These are phyloP conservation scores for Physcomitrium patens DNA, from an alignment of 225 moss, liverwort and hornwort species.

Conservation along the genomic window DNA sequence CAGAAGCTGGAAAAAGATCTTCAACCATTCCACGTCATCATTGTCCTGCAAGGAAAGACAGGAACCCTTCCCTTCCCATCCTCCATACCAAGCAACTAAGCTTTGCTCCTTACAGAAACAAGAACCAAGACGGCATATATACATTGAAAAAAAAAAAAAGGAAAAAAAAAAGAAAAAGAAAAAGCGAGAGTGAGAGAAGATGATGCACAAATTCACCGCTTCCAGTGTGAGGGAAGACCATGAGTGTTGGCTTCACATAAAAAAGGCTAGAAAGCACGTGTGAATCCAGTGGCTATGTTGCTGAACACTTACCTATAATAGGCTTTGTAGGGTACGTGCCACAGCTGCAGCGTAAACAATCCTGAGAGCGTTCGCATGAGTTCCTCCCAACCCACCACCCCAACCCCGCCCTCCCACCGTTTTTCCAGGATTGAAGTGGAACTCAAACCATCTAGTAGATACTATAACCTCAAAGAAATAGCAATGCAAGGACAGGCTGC, in stretches of 20 bases:
- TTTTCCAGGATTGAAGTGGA: constrained; percentile 26
- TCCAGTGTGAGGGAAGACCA: background rate
- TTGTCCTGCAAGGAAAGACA: constrained; percentile 22
- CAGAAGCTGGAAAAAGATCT: constrained; percentile 12
- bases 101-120: constrained; percentile 9
- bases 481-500: background rate
- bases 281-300: constrained; percentile 30
- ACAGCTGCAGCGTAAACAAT: constrained; percentile 30
- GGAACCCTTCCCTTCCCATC: constrained; percentile 2
- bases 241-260: background rate
- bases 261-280: constrained; percentile 18
- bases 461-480: background rate
- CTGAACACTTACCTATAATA: constrained; percentile 45
- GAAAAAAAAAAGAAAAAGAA: background rate
- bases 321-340: constrained; percentile 29
- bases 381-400: constrained; percentile 51
- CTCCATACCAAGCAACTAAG: background rate
- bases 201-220: constrained; percentile 1
- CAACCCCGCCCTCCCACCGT: constrained; percentile 39
- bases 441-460: constrained; percentile 11
- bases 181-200: background rate
- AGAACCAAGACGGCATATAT: background rate
- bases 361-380: constrained; percentile 37
- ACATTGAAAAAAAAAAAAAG: constrained; percentile 1
- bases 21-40: constrained; percentile 20